phyloP scores from a whole-genome alignment of 1,284 basidiomycete genomes.

The Boletus albobrunnescens region DNA sequence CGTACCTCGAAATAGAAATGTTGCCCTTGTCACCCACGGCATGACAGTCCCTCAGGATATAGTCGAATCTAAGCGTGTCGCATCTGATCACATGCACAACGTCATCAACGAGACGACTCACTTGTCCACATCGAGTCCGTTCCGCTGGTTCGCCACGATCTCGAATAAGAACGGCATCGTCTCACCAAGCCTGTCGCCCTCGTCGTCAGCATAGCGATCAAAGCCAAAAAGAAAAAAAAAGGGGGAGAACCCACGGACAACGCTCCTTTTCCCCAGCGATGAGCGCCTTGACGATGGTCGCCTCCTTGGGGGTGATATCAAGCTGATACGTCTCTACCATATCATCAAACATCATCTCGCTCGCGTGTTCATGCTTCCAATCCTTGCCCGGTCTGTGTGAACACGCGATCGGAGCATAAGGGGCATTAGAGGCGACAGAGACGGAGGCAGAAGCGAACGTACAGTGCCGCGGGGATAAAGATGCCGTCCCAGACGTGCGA shows the following conservation, averaged over 20 bases:
- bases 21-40: slow-evolving; percentile 63
- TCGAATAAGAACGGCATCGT: slow-evolving; percentile 54
- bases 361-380: slow-evolving; percentile 56
- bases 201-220: neutral
- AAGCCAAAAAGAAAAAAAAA: too few species aligned
- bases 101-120: slow-evolving; percentile 26
- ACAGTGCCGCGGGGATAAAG: slow-evolving; percentile 51
- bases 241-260: slow-evolving; percentile 35
- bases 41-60: slow-evolving; percentile 68
- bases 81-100: neutral
- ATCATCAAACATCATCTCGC: slow-evolving; percentile 58
- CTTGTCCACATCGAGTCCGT: slow-evolving; percentile 83
- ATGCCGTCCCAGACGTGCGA: slow-evolving; percentile 54
- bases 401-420: too few species aligned
- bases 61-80: slow-evolving; percentile 60
- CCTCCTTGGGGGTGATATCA: slow-evolving; percentile 38
- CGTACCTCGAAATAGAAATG: slow-evolving; percentile 42
- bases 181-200: slow-evolving; percentile 35
- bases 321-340: slow-evolving; percentile 44
- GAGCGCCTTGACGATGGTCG: slow-evolving; percentile 49
- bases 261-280: slow-evolving; percentile 43
- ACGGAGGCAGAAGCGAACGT: too few species aligned
- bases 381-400: slow-evolving; percentile 26
- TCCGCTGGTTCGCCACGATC: slow-evolving; percentile 73
- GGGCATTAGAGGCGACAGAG: too few species aligned